These are phyloP conservation scores for Hymenoscyphus albidus DNA, from an alignment of 2,329 filamentous ascomycete genomes.

Conservation along the genomic window DNA sequence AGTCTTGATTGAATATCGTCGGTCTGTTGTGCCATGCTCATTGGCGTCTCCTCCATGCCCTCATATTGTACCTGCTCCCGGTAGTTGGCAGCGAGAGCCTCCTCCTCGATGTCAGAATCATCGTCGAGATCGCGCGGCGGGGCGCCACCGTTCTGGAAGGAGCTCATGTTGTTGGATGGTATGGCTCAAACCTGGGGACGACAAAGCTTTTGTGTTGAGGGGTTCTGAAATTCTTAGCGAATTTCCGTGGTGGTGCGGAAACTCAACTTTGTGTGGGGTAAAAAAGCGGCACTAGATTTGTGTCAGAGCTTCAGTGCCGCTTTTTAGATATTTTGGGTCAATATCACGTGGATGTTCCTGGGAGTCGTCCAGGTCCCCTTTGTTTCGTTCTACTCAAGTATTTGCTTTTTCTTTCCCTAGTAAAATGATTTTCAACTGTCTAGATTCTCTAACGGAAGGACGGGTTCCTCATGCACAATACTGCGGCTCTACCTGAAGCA, in stretches of 20 bases:
- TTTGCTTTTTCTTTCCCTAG: too few relatives aligned
- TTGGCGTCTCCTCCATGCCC: constrained; percentile 75
- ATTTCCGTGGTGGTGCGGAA: constrained; percentile 1
- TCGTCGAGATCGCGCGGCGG: constrained; percentile 62
- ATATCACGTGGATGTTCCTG: too few relatives aligned
- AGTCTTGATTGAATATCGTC: constrained; percentile 94
- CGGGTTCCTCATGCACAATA: too few relatives aligned
- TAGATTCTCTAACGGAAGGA: too few relatives aligned
- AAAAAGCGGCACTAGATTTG: neutral
- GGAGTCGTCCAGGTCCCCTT: too few relatives aligned
- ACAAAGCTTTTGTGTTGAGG: neutral
- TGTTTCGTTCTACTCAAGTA: too few relatives aligned
- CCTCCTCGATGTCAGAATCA: constrained; percentile 94
- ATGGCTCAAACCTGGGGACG: neutral
- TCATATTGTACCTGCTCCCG: constrained; percentile 94
- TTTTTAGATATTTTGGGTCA: too few relatives aligned
- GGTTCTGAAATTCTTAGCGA: constrained; percentile 1
- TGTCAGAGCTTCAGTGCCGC: neutral
- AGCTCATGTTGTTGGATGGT: constrained; percentile 47
- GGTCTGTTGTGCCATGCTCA: constrained; percentile 68
- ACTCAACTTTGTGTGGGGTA: neutral
- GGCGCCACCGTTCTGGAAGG: constrained; percentile 58
- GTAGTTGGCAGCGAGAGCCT: constrained; percentile 93
- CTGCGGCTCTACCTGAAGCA: too few relatives aligned
- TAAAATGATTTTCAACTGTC: too few relatives aligned